Percentiles rank a stretch among this genome's conserved stretches.
phyloP scores from a whole-genome alignment of 225 moss, liverwort and hornwort genomes.

The Sphagnum contortum region DNA sequence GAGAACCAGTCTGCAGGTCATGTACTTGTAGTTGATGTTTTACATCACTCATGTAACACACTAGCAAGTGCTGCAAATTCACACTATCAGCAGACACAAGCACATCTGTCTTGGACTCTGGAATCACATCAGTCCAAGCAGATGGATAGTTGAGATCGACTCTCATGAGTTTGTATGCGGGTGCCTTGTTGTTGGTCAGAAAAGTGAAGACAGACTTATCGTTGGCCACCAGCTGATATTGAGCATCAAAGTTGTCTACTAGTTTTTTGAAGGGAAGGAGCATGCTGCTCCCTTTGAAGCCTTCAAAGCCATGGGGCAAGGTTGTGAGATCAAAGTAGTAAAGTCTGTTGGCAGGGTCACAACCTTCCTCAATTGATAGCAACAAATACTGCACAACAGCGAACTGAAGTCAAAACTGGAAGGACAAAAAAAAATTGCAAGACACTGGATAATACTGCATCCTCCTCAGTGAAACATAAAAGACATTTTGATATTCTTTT shows the following conservation, averaged over 20 bases:
- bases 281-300: conserved; percentile 18
- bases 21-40: conserved; percentile 67
- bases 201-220: conserved; percentile 62
- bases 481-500: no score
- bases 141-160: conserved; percentile 47
- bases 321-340: conserved; percentile 67
- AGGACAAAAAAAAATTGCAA: not conserved
- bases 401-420: not conserved
- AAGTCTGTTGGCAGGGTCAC: conserved; percentile 72
- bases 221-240: conserved; percentile 62
- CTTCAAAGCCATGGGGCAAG: conserved; percentile 32
- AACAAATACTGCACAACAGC: conserved; percentile 53
- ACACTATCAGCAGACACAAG: conserved; percentile 55
- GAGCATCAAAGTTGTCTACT: conserved; percentile 68
- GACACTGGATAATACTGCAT: not conserved
- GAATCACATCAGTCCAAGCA: conserved; percentile 64
- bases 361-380: conserved; percentile 64
- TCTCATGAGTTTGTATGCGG: conserved; percentile 57
- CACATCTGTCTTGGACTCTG: conserved; percentile 55
- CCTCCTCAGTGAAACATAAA: no score
- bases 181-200: conserved; percentile 66
- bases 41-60: conserved; percentile 82
- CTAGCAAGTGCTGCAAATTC: conserved; percentile 42
- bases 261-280: conserved; percentile 63
- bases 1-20: conserved; percentile 46